Conservation (phyloP, 495 filamentous ascomycete species). For the Penicillium egyptiacum region DNA sequence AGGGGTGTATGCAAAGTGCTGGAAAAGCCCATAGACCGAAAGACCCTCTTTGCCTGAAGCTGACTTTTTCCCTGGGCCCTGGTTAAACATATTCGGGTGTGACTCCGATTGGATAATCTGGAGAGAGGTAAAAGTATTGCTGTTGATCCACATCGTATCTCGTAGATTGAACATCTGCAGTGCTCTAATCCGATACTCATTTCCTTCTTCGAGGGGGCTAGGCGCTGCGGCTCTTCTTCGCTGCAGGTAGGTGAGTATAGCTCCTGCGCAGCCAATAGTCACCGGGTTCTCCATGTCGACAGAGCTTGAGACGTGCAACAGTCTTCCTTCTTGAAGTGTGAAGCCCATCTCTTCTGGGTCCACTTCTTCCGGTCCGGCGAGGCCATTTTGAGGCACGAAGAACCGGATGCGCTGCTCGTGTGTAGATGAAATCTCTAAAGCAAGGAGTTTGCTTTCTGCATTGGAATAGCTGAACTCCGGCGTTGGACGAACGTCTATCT, state of each 20-base stretch:
- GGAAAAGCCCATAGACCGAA: conserved; percentile 85
- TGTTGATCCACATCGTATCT: conserved; percentile 82
- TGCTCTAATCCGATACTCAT: conserved; percentile 57
- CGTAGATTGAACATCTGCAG: conserved; percentile 77
- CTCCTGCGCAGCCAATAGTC: conserved; percentile 81
- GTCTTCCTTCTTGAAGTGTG: conserved; percentile 57
- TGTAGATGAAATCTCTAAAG: conserved; percentile 43
- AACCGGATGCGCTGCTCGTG: conserved; percentile 46
- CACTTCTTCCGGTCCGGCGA: conserved; percentile 45
- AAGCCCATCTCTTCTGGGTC: conserved; percentile 49
- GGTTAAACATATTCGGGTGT: conserved; percentile 81
- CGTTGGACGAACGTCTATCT: conserved; percentile 69
- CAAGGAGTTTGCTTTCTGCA: conserved; percentile 67
- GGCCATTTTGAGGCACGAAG: conserved; percentile 57
- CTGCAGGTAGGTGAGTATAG: conserved; percentile 76
- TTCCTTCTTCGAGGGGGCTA: conserved; percentile 17
- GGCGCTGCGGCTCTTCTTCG: conserved; percentile 58
- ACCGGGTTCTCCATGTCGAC: conserved; percentile 78
- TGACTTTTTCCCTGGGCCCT: conserved; percentile 65
- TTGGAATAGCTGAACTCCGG: conserved; percentile 75
- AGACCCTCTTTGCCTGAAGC: conserved; percentile 82
- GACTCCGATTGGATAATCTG: conserved; percentile 84
- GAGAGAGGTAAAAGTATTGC: conserved; percentile 75
- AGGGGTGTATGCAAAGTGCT: conserved; percentile 73
- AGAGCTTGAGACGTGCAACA: conserved; percentile 68